Percentiles rank a stretch among this genome's conserved stretches.
These are phyloP conservation scores for Cercospora zeina DNA, from an alignment of 2,329 filamentous ascomycete genomes.

Conservation along the genomic window DNA sequence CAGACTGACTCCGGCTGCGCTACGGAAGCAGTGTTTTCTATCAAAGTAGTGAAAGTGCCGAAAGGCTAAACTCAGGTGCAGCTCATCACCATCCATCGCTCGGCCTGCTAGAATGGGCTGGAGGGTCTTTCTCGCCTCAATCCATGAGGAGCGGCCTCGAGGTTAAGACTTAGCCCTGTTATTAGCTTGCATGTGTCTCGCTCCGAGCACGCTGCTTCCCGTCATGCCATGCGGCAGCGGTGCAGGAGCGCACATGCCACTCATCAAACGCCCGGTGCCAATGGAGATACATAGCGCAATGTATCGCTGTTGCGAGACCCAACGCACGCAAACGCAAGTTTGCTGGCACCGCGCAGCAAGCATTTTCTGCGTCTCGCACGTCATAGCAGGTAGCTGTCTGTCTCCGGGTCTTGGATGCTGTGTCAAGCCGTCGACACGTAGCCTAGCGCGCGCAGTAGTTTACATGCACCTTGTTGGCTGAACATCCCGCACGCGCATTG, in stretches of 20 bases:
- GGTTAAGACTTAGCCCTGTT: conserved; percentile 3
- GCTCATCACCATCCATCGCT: neutral
- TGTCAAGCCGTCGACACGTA: conserved; percentile 19
- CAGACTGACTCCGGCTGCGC: neutral
- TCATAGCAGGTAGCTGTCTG: conserved; percentile 23
- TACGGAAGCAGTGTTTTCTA: neutral
- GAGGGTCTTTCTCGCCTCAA: neutral
- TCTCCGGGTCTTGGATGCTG: conserved; percentile 20
- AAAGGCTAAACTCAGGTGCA: conserved; percentile 12
- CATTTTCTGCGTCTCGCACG: conserved; percentile 24
- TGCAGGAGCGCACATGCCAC: conserved; percentile 14
- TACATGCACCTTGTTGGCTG: conserved; percentile 27
- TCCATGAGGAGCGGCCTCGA: conserved; percentile 5
- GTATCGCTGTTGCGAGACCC: conserved; percentile 11
- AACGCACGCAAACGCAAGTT: conserved; percentile 25
- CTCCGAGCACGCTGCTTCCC: conserved; percentile 13
- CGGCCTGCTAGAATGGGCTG: neutral
- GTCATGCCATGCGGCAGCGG: conserved; percentile 9
- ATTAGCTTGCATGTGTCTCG: conserved; percentile 8
- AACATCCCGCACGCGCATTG: conserved; percentile 20
- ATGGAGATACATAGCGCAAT: conserved; percentile 11
- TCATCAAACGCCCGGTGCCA: conserved; percentile 15
- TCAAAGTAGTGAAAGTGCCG: conserved; percentile 7
- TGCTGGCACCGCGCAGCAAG: conserved; percentile 22
- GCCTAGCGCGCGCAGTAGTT: conserved; percentile 28